These are phyloP conservation scores for Lasiosphaeris hirsuta DNA, from an alignment of 495 filamentous ascomycete genomes.

Conservation along the genomic window DNA sequence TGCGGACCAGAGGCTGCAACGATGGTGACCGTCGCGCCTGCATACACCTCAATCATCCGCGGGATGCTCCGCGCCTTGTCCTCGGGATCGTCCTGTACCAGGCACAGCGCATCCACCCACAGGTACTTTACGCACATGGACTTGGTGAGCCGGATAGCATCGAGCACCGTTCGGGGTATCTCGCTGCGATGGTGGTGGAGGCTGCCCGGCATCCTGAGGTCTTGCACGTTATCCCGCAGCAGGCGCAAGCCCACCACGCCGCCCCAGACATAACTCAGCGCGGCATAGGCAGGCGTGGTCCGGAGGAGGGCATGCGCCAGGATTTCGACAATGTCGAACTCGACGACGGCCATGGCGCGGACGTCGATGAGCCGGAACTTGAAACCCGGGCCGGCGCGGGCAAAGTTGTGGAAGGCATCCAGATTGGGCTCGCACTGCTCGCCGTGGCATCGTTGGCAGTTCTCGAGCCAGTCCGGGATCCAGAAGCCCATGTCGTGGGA, in stretches of 20 bases:
- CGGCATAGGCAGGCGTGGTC: neutral
- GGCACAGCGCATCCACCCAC: neutral
- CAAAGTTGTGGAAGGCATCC: no score
- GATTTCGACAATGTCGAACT: neutral
- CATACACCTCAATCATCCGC: no score
- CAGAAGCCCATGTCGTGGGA: no score
- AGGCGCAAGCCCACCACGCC: neutral
- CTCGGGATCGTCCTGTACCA: neutral
- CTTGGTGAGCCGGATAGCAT: neutral
- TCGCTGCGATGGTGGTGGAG: neutral
- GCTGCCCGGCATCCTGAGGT: neutral
- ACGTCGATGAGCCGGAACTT: neutral
- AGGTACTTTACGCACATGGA: neutral
- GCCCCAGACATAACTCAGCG: conserved; percentile 1
- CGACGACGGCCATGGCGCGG: neutral
- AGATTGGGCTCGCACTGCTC: no score
- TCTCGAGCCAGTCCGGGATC: no score
- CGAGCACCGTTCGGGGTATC: neutral
- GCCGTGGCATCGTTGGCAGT: no score
- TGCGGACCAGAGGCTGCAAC: no score
- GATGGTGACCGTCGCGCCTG: no score
- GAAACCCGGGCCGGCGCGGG: no score
- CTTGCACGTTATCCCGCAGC: neutral
- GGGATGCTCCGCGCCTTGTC: no score
- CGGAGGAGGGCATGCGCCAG: neutral